These are phyloP conservation scores for Achlya hypogyna DNA, from an alignment of 352 stramenopile species.

Conservation along the genomic window DNA sequence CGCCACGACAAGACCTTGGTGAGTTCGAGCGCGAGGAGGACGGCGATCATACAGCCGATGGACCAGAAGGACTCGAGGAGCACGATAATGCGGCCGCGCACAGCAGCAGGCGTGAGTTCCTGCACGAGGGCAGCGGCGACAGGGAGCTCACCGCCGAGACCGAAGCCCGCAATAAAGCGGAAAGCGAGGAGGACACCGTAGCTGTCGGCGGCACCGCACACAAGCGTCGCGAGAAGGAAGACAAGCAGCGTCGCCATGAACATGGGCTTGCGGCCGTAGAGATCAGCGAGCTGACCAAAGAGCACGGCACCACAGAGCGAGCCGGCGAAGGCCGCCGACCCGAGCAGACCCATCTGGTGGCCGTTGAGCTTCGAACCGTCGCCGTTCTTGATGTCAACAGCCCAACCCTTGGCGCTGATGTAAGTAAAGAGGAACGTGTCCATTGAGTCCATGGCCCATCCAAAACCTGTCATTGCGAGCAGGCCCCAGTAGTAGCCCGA, in stretches of 20 bases:
- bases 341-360: constrained; percentile 36
- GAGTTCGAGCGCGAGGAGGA: constrained; percentile 39
- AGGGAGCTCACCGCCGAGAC: constrained; percentile 48
- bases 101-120: constrained; percentile 46
- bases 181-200: constrained; percentile 43
- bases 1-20: constrained; percentile 49
- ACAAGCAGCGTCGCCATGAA: constrained; percentile 63
- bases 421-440: constrained; percentile 69
- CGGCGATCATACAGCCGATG: constrained; percentile 46
- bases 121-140: constrained; percentile 52
- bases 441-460: constrained; percentile 72
- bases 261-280: constrained; percentile 49
- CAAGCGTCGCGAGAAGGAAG: constrained; percentile 38
- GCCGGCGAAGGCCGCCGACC: constrained; percentile 45
- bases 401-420: constrained; percentile 21
- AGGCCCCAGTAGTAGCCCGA: constrained; percentile 66
- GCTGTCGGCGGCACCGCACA: constrained; percentile 43
- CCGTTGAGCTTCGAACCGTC: background rate
- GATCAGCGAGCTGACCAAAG: constrained; percentile 54
- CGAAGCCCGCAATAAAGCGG: constrained; percentile 52
- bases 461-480: constrained; percentile 51
- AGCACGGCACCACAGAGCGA: constrained; percentile 53
- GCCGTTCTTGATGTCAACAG: background rate
- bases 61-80: constrained; percentile 61
- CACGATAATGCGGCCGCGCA: constrained; percentile 52